phyloP scores from a whole-genome alignment of 2,329 filamentous ascomycete genomes.

The Talaromyces sp. region DNA sequence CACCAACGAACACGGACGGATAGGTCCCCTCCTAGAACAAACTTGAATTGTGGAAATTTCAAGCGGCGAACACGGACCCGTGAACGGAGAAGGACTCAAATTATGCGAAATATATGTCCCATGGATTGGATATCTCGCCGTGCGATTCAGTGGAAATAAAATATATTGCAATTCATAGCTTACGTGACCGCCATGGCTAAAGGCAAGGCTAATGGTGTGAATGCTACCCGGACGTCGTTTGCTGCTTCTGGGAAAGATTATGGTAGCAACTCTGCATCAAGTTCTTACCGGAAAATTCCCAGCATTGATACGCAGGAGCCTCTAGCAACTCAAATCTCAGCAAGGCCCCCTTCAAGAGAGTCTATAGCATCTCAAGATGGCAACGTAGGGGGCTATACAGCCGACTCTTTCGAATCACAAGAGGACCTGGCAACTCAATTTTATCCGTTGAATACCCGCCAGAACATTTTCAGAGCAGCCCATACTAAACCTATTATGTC shows the following conservation, averaged over 20 bases:
- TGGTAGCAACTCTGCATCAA: neutral
- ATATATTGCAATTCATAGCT: neutral
- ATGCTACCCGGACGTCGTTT: neutral
- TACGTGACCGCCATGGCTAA: neutral
- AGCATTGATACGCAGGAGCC: neutral
- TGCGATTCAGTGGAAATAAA: neutral
- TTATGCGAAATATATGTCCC: neutral
- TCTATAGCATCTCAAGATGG: slow-evolving; percentile 11
- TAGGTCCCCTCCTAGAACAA: neutral
- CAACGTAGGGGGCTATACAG: neutral
- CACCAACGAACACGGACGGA: neutral
- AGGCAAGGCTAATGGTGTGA: neutral
- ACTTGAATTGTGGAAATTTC: neutral
- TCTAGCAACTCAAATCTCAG: slow-evolving; percentile 3
- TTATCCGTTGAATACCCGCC: neutral
- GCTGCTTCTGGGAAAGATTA: neutral
- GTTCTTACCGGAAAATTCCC: neutral
- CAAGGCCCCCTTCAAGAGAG: slow-evolving; percentile 8
- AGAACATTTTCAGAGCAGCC: neutral
- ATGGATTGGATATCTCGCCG: neutral
- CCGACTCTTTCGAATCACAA: neutral
- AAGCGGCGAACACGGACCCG: neutral
- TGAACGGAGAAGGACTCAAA: neutral
- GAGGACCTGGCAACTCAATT: slow-evolving; percentile 7
- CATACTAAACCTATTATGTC: neutral